A percentile compares a stretch with the other conserved stretches of the same genome.
These are phyloP conservation scores for Penicillium sp. DNA, from an alignment of 2,329 filamentous ascomycete genomes.

Conservation along the genomic window DNA sequence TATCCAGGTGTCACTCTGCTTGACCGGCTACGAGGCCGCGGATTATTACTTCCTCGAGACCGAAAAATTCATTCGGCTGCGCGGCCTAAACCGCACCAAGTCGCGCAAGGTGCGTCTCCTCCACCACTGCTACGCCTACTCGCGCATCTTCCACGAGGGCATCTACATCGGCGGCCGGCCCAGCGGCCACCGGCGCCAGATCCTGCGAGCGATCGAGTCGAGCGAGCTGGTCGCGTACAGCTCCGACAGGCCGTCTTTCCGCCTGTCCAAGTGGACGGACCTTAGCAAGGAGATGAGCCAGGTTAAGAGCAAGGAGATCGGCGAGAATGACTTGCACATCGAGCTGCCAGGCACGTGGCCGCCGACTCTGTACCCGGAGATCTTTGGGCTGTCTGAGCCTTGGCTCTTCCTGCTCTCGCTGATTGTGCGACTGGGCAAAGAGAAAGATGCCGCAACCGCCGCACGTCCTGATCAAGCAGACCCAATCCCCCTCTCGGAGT, in stretches of 20 bases:
- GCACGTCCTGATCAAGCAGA: too few relatives aligned
- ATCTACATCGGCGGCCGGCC: conserved; percentile 37
- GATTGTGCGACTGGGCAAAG: conserved; percentile 41
- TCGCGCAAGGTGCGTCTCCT: conserved; percentile 50
- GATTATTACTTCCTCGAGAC: too few relatives aligned
- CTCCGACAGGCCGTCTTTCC: too few relatives aligned
- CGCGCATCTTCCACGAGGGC: conserved; percentile 54
- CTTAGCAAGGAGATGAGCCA: too few relatives aligned
- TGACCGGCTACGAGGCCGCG: too few relatives aligned
- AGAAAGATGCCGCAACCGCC: too few relatives aligned
- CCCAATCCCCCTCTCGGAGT: conserved; percentile 20
- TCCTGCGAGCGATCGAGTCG: too few relatives aligned
- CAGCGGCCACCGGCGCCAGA: conserved; percentile 46
- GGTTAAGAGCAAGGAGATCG: too few relatives aligned
- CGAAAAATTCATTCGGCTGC: conserved; percentile 34
- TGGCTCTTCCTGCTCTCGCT: conserved; percentile 49
- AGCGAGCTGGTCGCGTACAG: too few relatives aligned
- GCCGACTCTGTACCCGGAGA: conserved; percentile 50
- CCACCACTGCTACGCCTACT: conserved; percentile 55
- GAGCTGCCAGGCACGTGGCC: conserved; percentile 47
- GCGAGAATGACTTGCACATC: conserved; percentile 24
- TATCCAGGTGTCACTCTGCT: too few relatives aligned
- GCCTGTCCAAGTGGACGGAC: too few relatives aligned
- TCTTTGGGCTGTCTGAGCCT: conserved; percentile 52
- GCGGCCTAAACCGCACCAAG: conserved; percentile 45